A percentile compares a stretch with the other conserved stretches of the same genome.
Evolutionary conservation across 192 early-diverging fungal genomes (phyloP).

Genomic region (Funneliformis geosporum): DNA sequence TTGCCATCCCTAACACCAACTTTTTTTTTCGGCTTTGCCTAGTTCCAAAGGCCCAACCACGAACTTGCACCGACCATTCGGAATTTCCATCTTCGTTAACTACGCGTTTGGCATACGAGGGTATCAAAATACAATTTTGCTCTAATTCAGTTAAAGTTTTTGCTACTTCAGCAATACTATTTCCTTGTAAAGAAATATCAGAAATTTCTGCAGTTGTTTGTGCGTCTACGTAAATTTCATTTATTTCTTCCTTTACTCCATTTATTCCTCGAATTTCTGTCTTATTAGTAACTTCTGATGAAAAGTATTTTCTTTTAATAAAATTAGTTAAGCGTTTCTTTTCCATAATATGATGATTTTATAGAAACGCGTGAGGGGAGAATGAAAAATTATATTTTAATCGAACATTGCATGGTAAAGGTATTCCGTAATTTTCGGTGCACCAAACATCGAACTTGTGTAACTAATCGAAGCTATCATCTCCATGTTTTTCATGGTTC

Average conservation of each 20-base stretch:
- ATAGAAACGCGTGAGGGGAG: no score
- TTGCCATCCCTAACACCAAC: constrained; percentile 32
- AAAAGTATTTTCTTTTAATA: background rate
- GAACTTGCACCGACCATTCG: constrained; percentile 25
- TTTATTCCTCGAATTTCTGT: background rate
- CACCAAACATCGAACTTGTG: no score
- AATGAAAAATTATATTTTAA: no score
- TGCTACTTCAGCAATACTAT: background rate
- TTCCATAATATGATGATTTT: background rate
- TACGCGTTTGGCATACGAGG: constrained; percentile 22
- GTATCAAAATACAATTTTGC: constrained; percentile 31
- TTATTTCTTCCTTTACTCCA: background rate
- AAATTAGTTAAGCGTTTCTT: background rate
- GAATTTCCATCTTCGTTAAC: background rate
- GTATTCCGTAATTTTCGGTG: no score
- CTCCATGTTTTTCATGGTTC: no score
- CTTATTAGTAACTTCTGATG: background rate
- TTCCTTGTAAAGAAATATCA: background rate
- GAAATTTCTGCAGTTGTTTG: background rate
- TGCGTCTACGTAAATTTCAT: background rate
- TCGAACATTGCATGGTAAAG: no score
- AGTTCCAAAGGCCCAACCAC: constrained; percentile 47
- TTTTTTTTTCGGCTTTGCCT: constrained; percentile 41
- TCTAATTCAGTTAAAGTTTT: background rate
- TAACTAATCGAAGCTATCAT: no score